These are phyloP conservation scores for Flaveria brownii DNA, from an alignment of 129 eudicot species.

Conservation along the genomic window DNA sequence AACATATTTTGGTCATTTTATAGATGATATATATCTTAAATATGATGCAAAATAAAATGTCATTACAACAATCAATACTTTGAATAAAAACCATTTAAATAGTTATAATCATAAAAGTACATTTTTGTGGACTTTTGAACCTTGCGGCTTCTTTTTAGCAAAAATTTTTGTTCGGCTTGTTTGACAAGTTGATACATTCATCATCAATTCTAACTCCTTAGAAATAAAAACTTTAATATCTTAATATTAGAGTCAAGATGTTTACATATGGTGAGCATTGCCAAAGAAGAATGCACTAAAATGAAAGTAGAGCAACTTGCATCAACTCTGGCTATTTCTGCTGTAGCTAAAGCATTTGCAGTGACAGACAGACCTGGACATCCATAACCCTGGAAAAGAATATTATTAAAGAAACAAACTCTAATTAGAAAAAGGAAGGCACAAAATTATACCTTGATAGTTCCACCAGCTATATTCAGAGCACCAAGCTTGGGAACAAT, in stretches of 20 bases:
- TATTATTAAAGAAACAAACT: constrained; percentile 11
- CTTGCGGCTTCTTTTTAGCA: background rate
- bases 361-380: constrained; percentile 90
- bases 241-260: constrained; percentile 20
- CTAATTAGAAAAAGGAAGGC: background rate
- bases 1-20: background rate
- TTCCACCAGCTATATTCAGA: constrained; percentile 83
- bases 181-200: background rate
- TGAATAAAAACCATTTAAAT: background rate
- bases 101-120: background rate
- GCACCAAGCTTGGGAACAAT: constrained; percentile 88
- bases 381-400: constrained; percentile 71
- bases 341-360: constrained; percentile 80
- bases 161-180: background rate
- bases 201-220: background rate
- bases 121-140: background rate
- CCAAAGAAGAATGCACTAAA: constrained; percentile 95
- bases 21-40: background rate
- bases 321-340: constrained; percentile 95
- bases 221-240: background rate
- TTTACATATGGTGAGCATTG: constrained; percentile 93
- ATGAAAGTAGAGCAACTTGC: constrained; percentile 96
- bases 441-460: constrained; percentile 61
- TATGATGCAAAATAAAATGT: background rate
- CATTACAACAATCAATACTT: background rate